Evolutionary conservation across 2,329 filamentous ascomycete genomes (phyloP).

Genomic region (Aspergillus sp.): DNA sequence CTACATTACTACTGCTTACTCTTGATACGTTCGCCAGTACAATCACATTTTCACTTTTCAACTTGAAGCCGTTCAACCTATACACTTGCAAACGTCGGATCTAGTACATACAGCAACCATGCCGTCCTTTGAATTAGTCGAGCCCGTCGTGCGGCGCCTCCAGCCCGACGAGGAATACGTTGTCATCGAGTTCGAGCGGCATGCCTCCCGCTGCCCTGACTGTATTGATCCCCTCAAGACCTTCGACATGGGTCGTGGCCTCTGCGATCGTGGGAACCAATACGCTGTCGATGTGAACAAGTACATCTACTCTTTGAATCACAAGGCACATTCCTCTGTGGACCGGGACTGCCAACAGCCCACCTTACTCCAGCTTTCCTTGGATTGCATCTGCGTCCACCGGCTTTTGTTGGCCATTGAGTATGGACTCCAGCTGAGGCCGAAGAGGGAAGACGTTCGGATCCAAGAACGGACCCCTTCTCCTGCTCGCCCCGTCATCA

Average conservation of each 20-base stretch:
- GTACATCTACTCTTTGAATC: conserved; percentile 30
- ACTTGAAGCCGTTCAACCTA: neutral
- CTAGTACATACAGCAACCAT: conserved; percentile 13
- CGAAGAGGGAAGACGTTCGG: conserved; percentile 3
- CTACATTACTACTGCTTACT: no score
- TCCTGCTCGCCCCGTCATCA: conserved; percentile 14
- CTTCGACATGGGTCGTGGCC: conserved; percentile 15
- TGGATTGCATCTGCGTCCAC: conserved; percentile 25
- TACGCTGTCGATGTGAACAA: conserved; percentile 27
- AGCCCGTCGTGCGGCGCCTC: conserved; percentile 27
- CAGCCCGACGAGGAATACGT: conserved; percentile 30
- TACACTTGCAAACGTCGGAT: neutral
- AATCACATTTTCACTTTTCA: no score
- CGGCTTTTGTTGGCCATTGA: conserved; percentile 37
- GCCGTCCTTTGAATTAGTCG: conserved; percentile 20
- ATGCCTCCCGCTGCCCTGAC: conserved; percentile 27
- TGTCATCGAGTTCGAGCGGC: conserved; percentile 29
- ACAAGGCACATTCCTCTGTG: conserved; percentile 35
- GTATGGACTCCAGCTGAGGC: conserved; percentile 28
- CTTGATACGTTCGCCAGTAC: no score
- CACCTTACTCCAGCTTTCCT: conserved; percentile 37
- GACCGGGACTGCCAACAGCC: conserved; percentile 32
- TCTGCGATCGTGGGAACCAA: conserved; percentile 30
- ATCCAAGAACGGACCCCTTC: no score
- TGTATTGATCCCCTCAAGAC: conserved; percentile 24